Percentiles rank a stretch among this genome's conserved stretches.
Evolutionary conservation across 345 rosid genomes (phyloP).

Genomic region (Gossypium raimondii): DNA sequence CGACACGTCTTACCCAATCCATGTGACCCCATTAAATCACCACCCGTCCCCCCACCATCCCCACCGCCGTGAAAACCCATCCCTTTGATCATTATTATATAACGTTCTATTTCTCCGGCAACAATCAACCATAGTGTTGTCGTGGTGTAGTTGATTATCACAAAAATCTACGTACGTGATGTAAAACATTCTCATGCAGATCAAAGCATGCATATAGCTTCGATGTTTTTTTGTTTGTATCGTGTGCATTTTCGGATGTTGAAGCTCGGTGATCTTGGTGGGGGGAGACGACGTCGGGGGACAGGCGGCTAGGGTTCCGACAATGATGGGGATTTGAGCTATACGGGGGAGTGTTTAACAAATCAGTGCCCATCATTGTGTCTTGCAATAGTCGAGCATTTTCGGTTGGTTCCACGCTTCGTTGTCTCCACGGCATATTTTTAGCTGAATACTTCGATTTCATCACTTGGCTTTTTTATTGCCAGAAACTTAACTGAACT

Average conservation of each 20-base stretch:
- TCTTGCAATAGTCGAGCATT: conserved; percentile 30
- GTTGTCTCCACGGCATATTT: conserved; percentile 34
- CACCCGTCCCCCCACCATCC: conserved; percentile 8
- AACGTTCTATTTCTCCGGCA: background rate
- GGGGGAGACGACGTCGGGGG: conserved; percentile 30
- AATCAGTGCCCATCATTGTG: conserved; percentile 23
- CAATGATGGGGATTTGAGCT: conserved; percentile 31
- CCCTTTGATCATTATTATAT: background rate
- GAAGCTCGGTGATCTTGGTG: background rate
- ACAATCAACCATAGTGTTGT: conserved; percentile 31
- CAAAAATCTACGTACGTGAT: background rate
- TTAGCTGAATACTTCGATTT: background rate
- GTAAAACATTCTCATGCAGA: conserved; percentile 1
- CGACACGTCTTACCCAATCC: conserved; percentile 29
- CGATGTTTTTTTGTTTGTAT: conserved; percentile 6
- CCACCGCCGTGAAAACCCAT: conserved; percentile 10
- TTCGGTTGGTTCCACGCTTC: conserved; percentile 26
- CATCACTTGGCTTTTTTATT: no score
- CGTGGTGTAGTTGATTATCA: conserved; percentile 96
- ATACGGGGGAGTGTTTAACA: conserved; percentile 22
- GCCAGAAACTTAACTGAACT: no score
- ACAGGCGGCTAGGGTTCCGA: conserved; percentile 24
- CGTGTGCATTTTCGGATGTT: background rate
- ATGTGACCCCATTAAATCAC: conserved; percentile 27
- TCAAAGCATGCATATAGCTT: background rate